Evolutionary conservation across 192 early-diverging fungal species (phyloP), one percentile per base, ranked within the genome.

Genomic region (Funneliformis geosporum): DNA sequence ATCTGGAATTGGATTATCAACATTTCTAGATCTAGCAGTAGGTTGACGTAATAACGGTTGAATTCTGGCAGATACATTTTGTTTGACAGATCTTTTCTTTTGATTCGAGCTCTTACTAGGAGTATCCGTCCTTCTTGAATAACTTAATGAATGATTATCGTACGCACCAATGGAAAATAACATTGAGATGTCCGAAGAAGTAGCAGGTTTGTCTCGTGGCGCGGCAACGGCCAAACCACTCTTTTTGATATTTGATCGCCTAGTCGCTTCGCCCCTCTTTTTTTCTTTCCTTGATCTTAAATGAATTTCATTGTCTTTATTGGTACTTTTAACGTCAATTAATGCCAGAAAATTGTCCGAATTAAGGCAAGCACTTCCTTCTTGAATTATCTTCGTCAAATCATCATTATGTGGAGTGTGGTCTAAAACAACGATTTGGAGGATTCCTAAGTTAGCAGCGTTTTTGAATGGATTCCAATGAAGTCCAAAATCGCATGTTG

Each of bases 401-500:
- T 27, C 23, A 50, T 0, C 10, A 6, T 60, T 47, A 21, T 74
- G 42, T 8, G 27, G 14, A 11, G 23, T n/a, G 11, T 50, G 16
- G 10, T 68, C 11, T 0, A 42, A 14, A 23, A 43, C 28, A 39
- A 65, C 1, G 21, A 69, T 55, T 59, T 60, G 5, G 39, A 55
- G 18, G 9, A 79, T 67, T 44, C 42, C 39, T 3, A 42, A 18
- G 1, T n/a, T 39, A 11, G 27, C 18, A 11, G 40, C 0, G 5
- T 60, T 60, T 65, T 79, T 79, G 14, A 79, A 70, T 47, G 77
- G 77, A 69, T 79, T 70, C 77, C 77, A 79, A 60, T 67, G 67
- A 25, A 79, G 69, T 21, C 50, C 47, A n/a, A 64, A 76, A 10
- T 76, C 61, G 27, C 61, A 43, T 23, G 44, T n/a, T 23, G 43